Base-by-base conservation (phyloP, 768 basidiomycete species). In the Podaxis carcinomalis region DNA sequence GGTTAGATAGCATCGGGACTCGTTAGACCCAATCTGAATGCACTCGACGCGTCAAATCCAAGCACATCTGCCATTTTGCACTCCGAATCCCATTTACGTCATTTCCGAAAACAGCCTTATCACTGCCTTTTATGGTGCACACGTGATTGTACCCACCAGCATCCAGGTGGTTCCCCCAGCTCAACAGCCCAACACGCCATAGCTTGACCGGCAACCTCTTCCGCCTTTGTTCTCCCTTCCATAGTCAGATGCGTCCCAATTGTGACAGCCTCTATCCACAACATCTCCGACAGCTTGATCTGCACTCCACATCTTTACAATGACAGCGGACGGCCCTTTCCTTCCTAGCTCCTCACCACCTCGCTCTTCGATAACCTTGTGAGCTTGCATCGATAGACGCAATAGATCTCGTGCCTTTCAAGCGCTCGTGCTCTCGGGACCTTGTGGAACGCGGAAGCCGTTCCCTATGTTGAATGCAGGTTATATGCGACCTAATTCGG, bases 21-120 rank as follows among this genome's bases (percentile, higher is more conserved):
- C 47, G 37, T 39, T 54, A 21, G 52, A 39, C 37, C 67, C 66
- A 68, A 69, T 67, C 66, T 68, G 64, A 55, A 60, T 52, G 55
- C 37, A 63, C 51, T 54, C 46, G 64, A 32, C 64, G 64, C 65
- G 63, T 62, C 64, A 59, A 63, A 66, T 62, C 58, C 60, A 59
- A 62, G 56, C 56, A 51, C 65, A 65, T 62, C 65, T 67, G 39
- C 51, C 52, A 49, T 65, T 71, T 70, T 66, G 62, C 59, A 63
- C 72, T 69, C 69, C 70, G 70, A 63, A 63, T 28, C 19, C 32
- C 32, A 53, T 64, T 66, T 71, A 72, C 73, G 71, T 74, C 71
- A 72, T 64, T 69, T 66, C 73, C 73, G 68, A 63, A 72, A 69
- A 57, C 59, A 68, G 73, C 63, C 67, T 72, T 65, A 44, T 51